Evolutionary conservation across 495 filamentous ascomycete genomes (phyloP), one percentile per base, ranked within the genome.

Genomic region (Evernia prunastri): DNA sequence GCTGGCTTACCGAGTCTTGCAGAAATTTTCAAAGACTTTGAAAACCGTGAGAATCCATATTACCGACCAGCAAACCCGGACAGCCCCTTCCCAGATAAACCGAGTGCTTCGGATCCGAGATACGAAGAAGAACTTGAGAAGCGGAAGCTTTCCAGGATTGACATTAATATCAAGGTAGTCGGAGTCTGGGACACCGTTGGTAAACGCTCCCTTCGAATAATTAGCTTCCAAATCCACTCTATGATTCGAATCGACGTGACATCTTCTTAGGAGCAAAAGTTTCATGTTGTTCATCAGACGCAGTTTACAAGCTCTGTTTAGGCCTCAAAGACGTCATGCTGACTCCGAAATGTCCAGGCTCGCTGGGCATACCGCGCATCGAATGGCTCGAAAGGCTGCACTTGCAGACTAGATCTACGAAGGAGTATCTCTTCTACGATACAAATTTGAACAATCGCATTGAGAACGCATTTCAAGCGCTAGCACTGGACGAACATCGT

Each of bases 111-210:
- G n/a, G 66, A 71, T 40, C 70, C 70, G 8, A 63, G 42, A 33
- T 72, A 72, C 43, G 54, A 58, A 36, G 40, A 60, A 54, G 35
- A 63, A 40, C 63, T 73, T n/a, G 60, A 64, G 59, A 69, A 45
- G 54, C 66, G 63, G 18, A 23, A 61, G 13, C 27, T 68, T 25
- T 58, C 67, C 53, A 68, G 68, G 61, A 31, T 68, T 51, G 63
- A 72, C 56, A 66, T 70, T 20, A 67, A 64, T 9, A 76, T 88
- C 64, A 76, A 81, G 63, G 74, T 79, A 5, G 76, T 86, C 37
- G 84, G 78, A 23, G 83, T 86, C 6, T 87, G 75, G 73, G 84
- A 87, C 67, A 87, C 84, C 0, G 85, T 87, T n/a, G n/a, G n/a
- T n/a, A n/a, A n/a, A n/a, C n/a, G n/a, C n/a, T n/a, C n/a, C n/a